Conservation (phyloP, 768 basidiomycete genomes). For the Mycena maculata region DNA sequence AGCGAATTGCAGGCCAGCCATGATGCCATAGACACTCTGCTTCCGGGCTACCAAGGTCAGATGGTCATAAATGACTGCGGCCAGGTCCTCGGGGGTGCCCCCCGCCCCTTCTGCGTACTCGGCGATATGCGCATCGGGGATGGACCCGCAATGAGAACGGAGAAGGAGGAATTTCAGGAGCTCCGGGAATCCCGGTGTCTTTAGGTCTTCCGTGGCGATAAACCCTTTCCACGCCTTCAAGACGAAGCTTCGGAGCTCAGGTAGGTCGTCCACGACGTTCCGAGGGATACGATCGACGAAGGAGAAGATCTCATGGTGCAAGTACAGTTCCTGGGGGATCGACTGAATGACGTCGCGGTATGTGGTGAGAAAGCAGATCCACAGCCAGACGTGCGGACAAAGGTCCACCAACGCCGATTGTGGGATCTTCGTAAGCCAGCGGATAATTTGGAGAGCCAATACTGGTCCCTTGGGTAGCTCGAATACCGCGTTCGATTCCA, state of each 20-base stretch:
- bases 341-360: no score
- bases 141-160: background rate
- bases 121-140: background rate
- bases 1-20: background rate
- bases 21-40: no score
- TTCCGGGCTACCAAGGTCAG: background rate
- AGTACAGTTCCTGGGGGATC: no score
- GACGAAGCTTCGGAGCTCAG: background rate
- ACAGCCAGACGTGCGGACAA: no score
- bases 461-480: no score
- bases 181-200: background rate
- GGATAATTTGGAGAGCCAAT: no score
- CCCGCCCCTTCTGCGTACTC: background rate
- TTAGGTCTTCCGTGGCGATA: background rate
- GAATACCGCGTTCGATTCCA: no score
- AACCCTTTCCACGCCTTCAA: background rate
- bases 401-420: no score
- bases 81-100: background rate
- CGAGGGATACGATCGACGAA: background rate
- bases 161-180: background rate
- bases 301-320: background rate
- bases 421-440: no score
- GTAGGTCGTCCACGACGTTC: background rate
- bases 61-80: background rate
- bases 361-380: no score